Evolutionary conservation across 2,329 filamentous ascomycete genomes (phyloP).

Genomic region (Colletotrichum neosansevieriae): DNA sequence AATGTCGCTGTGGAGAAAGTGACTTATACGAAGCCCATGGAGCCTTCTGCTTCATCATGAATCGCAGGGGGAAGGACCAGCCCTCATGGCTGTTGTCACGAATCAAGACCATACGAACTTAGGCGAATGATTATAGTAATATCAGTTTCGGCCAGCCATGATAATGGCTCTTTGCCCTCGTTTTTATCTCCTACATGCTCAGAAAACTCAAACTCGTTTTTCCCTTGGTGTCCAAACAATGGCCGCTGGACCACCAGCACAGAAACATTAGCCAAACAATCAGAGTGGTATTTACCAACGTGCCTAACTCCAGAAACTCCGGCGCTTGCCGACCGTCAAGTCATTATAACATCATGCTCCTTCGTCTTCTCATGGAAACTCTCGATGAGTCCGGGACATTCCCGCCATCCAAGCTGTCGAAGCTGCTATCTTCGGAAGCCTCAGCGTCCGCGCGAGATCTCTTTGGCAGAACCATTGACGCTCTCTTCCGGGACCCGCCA

Average conservation of each 20-base stretch:
- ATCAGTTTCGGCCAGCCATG: constrained; percentile 27
- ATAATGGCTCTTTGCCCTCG: constrained; percentile 3
- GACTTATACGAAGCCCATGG: constrained; percentile 83
- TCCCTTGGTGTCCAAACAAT: constrained; percentile 28
- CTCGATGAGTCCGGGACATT: constrained; percentile 40
- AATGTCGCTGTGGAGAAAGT: constrained; percentile 89
- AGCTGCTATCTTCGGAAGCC: constrained; percentile 49
- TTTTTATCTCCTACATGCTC: constrained; percentile 13
- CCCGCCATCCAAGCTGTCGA: constrained; percentile 29
- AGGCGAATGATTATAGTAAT: constrained; percentile 39
- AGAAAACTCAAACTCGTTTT: constrained; percentile 11
- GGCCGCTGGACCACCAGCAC: constrained; percentile 12
- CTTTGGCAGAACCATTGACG: constrained; percentile 56
- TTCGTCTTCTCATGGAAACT: constrained; percentile 60
- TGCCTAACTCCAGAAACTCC: constrained; percentile 40
- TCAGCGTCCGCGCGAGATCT: constrained; percentile 47
- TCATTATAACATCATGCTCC: constrained; percentile 71
- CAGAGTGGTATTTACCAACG: constrained; percentile 34
- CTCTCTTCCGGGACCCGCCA: constrained; percentile 52
- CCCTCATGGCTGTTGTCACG: constrained; percentile 21
- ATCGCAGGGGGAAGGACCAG: constrained; percentile 15
- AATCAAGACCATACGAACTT: constrained; percentile 32
- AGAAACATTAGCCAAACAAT: constrained; percentile 30
- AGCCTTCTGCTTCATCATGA: constrained; percentile 66
- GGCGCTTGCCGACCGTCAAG: constrained; percentile 26